These are phyloP conservation scores for Botrytis tulipae DNA, from an alignment of 2,329 filamentous ascomycete genomes.

Conservation along the genomic window DNA sequence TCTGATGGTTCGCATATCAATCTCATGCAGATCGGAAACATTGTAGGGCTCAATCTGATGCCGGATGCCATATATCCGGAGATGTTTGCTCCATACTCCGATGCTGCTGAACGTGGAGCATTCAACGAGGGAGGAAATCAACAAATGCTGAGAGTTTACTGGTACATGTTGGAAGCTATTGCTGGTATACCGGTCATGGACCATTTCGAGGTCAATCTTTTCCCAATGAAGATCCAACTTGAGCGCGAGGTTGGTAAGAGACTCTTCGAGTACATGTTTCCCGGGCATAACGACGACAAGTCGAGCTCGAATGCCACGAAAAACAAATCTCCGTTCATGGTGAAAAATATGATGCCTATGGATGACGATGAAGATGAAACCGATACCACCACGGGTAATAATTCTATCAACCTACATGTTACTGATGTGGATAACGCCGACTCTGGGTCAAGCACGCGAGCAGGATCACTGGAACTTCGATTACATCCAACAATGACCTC, in stretches of 20 bases:
- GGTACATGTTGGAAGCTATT: slow-evolving; percentile 98
- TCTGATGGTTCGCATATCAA: slow-evolving; percentile 97
- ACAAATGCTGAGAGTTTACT: slow-evolving; percentile 91
- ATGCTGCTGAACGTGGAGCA: slow-evolving; percentile 59
- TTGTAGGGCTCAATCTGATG: slow-evolving; percentile 86
- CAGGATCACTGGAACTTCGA: slow-evolving; percentile 76
- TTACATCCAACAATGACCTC: slow-evolving; percentile 78
- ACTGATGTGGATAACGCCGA: slow-evolving; percentile 46
- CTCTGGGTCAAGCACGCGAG: slow-evolving; percentile 56
- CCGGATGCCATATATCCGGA: slow-evolving; percentile 90
- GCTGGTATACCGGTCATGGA: slow-evolving; percentile 97
- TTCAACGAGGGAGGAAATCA: slow-evolving; percentile 57
- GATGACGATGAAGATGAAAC: slow-evolving; percentile 39
- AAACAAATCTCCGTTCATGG: slow-evolving; percentile 61
- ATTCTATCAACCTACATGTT: slow-evolving; percentile 25
- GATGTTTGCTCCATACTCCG: slow-evolving; percentile 88
- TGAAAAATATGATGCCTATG: slow-evolving; percentile 49
- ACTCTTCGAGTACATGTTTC: slow-evolving; percentile 97
- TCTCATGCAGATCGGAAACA: slow-evolving; percentile 79
- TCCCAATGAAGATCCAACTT: slow-evolving; percentile 89
- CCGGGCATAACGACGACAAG: slow-evolving; percentile 57
- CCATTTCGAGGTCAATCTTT: slow-evolving; percentile 90
- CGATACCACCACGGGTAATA: slow-evolving; percentile 38
- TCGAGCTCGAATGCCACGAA: slow-evolving; percentile 44
- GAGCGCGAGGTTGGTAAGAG: slow-evolving; percentile 90